Evolutionary conservation across 2,329 filamentous ascomycete genomes (phyloP), one percentile per base, ranked within the genome.

Genomic region (Aspergillus sp.): DNA sequence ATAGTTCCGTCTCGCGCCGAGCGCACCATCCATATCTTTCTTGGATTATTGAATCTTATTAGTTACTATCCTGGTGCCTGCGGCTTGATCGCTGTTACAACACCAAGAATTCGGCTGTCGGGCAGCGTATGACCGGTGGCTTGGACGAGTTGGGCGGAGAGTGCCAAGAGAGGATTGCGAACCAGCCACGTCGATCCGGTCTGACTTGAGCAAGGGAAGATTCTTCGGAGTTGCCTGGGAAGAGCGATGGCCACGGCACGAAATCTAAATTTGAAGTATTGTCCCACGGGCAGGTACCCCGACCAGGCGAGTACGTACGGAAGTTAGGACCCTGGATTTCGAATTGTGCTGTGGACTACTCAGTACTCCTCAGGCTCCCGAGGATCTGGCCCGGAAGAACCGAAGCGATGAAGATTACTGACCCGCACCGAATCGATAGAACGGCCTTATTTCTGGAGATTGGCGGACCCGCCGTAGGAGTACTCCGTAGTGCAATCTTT

Each of bases 121-220:
- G 9, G 23, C 33, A 39, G 19, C n/a, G 44, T 48, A 50, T 24
- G 37, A 48, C 56, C 33, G 31, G 45, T 50, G 56, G 50, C 56
- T 57, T 53, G 21, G 51, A 11, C 31, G 23, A 37, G 21, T 35
- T 12, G 35, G 33, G 45, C 45, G 46, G 56, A 55, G 40, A 14
- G 12, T 24, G 56, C 56, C 56, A 58, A 58, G 56, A 58, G 45
- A 43, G 33, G 23, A 43, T 41, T 50, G 41, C 52, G 33, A 58
- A 41, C 15, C 21, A 51, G 52, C 46, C 51, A 55, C 47, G 56
- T 58, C 37, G 40, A 55, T 55, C 40, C 23, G 17, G 43, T 14
- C 31, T 41, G 35, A 39, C 44, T 48, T 27, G 52, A 31, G 15
- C 31, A 39, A 24, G 35, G 51, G 14, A 43, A 17, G 31, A 46